These are phyloP conservation scores for Chimonanthus praecox DNA, from an alignment of 164 flowering plant genomes.

Conservation along the genomic window DNA sequence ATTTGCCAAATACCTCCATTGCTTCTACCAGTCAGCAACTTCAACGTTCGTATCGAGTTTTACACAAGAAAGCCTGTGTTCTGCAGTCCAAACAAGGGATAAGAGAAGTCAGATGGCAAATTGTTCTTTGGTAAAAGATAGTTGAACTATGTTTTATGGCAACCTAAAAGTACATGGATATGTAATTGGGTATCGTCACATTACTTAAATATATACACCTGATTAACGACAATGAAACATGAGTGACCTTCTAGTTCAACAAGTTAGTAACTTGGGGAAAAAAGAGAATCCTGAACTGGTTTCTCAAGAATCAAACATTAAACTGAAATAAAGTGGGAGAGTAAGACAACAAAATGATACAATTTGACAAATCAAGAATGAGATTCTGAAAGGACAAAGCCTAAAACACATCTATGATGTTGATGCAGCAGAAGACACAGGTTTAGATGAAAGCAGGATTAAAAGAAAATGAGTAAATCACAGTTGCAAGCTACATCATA, in stretches of 20 bases:
- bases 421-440: too few species aligned
- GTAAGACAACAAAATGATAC: neutral
- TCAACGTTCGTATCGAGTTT: constrained; percentile 9
- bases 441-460: too few species aligned
- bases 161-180: neutral
- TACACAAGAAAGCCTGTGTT: constrained; percentile 18
- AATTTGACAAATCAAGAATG: too few species aligned
- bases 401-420: too few species aligned
- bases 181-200: neutral
- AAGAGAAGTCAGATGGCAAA: constrained; percentile 13
- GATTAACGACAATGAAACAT: neutral
- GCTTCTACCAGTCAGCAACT: constrained; percentile 15
- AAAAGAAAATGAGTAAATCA: too few species aligned
- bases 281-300: too few species aligned
- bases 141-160: neutral
- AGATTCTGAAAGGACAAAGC: too few species aligned
- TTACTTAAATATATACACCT: too few species aligned
- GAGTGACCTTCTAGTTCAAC: neutral
- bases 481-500: too few species aligned
- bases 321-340: neutral
- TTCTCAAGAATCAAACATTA: neutral
- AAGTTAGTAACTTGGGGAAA: neutral
- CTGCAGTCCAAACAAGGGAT: constrained; percentile 44
- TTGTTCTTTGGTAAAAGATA: neutral
- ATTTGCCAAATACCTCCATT: constrained; percentile 81